Evolutionary conservation across 345 rosid species (phyloP), one percentile per base, ranked within the genome.

Genomic region (Brassica carinata): DNA sequence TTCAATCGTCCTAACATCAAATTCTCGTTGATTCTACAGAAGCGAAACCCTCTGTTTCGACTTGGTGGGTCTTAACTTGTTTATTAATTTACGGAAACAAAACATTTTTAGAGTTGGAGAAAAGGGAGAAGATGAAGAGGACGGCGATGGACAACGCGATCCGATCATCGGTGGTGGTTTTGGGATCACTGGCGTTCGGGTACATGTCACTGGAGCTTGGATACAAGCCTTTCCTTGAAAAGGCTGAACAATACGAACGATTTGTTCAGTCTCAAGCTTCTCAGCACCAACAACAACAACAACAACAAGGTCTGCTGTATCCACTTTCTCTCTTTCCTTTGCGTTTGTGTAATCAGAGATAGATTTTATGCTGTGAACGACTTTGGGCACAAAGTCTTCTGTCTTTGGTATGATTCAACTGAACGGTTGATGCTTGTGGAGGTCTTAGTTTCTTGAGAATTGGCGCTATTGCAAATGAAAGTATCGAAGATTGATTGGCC

Each of bases 141-240:
- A 76, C 84, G 84, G 82, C 43, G 71, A 82, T 77, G 84, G 81
- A 77, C 71, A 82, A 82, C 74, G 84, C 82, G 78, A 64, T 82
- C 19, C 64, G 84, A 62, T 34, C 82, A 31, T 73, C 53, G n/a
- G 78, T 77, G 72, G 89, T 92, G 9, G 92, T 92, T 30, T 76
- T 89, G 34, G 93, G 95, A 5, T 87, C 94, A 11, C 58, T 92
- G 79, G 97, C 93, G 7, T 90, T 89, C 71, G 97, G 95, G 7
- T 92, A 92, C 74, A 33, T 92, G 73, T 85, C 93, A 2, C 71
- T 90, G 6, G 82, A 90, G 55, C 81, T 90, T 51, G 94, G 93
- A 1, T 87, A 90, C 84, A 89, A 92, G 78, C 94, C 94, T 55
- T 92, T 86, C 82, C 87, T 89, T 62, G 84, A 85, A 2, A 85